Evolutionary conservation across 1,284 basidiomycete genomes (phyloP).

Genomic region (Gymnopus androsaceus): DNA sequence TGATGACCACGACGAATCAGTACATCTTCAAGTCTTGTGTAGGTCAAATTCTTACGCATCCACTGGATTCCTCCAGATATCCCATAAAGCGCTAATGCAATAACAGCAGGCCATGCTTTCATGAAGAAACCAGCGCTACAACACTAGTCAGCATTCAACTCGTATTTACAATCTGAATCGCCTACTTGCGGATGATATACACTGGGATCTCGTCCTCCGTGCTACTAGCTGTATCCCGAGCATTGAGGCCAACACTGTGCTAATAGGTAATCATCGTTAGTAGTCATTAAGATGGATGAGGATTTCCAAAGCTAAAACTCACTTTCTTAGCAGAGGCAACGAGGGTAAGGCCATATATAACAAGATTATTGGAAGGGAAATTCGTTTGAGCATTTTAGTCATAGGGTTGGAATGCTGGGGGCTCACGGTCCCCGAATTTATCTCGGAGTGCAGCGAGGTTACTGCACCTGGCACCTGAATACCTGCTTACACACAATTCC

Average conservation of each 20-base stretch:
- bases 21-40: too few species aligned
- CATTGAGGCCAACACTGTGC: neutral
- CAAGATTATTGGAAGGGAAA: neutral
- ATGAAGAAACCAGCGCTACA: constrained; percentile 2
- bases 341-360: neutral
- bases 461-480: too few species aligned
- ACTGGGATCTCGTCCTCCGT: neutral
- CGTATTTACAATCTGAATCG: too few species aligned
- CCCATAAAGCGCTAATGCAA: constrained; percentile 12
- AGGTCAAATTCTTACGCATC: too few species aligned
- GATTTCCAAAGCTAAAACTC: neutral
- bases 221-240: neutral
- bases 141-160: neutral
- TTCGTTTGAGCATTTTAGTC: neutral
- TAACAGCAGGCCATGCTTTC: constrained; percentile 12
- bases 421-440: too few species aligned
- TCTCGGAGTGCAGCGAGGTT: too few species aligned
- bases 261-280: too few species aligned
- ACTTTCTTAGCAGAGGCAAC: neutral
- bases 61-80: too few species aligned
- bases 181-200: neutral
- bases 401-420: too few species aligned
- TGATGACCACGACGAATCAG: too few species aligned
- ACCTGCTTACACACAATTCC: too few species aligned
- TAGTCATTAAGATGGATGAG: neutral